Base-by-base conservation (phyloP, 2,329 filamentous ascomycete genomes). In the Neofusicoccum umdonicola region DNA sequence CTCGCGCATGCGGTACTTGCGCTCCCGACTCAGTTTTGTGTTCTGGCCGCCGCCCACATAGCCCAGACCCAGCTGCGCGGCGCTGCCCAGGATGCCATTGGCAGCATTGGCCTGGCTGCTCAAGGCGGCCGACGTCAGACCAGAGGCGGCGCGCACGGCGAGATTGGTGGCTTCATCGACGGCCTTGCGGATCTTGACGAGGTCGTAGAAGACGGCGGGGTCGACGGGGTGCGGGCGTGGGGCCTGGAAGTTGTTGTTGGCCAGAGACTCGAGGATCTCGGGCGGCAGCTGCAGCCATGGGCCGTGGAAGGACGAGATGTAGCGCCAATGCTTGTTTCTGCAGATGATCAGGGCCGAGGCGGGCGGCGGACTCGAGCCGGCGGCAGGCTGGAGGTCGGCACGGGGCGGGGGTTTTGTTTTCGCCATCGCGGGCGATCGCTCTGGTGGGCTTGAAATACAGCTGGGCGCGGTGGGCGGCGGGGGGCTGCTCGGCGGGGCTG, bases 241-340 rank as follows among this genome's bases (percentile, higher is more conserved):
- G 69, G 89, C 88, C 68, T 89, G 88, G 80, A 89, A 93, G 79
- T 94, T 95, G 75, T 87, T 88, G 78, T 92, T 87, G 63, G 91
- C 91, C 58, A 95, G 85, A 57, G 85, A 87, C 75, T 93, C 89
- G 77, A 96, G 87, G 64, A 93, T 86, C 76, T 94, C 91, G 67
- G 88, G 85, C 19, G 91, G 90, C 64, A 94, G 82, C 76, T 92
- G 89, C 13, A 93, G 85, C 92, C 92, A 95, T 69, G 90, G 88
- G 27, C 91, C 92, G 73, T 93, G 89, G 72, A 91, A 95, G 34
- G 88, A 90, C 22, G 90, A 93, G 66, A 95, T 93, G 76, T 92
- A 92, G 68, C 88, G 86, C 91, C 91, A 94, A 79, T 94, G 90
- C 77, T 79, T 79, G 71, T 79, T 78, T 72, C 77, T 75, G 72